Percentiles rank a stretch among this genome's conserved stretches.
Evolutionary conservation across 2,329 filamentous ascomycete species (phyloP).

Genomic region (Emergomyces pasteurianus): DNA sequence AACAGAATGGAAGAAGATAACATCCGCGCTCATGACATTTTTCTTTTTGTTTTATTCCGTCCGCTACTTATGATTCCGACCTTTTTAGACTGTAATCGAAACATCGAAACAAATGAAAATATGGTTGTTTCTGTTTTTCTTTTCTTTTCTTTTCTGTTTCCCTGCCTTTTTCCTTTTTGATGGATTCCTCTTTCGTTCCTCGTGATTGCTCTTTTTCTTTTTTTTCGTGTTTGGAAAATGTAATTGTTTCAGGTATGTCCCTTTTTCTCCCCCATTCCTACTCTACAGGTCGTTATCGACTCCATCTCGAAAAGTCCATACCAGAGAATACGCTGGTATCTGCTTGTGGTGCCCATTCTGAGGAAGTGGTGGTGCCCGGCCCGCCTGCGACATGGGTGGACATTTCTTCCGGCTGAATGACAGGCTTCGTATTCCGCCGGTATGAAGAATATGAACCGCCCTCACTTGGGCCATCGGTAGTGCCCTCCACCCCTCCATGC

Average conservation of each 20-base stretch:
- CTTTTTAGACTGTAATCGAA: not conserved
- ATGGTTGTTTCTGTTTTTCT: not conserved
- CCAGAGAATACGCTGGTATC: conserved; percentile 29
- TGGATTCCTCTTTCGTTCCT: not conserved
- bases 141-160: not conserved
- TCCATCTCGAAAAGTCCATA: conserved; percentile 34
- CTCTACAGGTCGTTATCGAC: conserved; percentile 14
- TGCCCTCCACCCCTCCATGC: conserved; percentile 13
- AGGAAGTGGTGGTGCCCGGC: conserved; percentile 23
- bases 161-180: not conserved
- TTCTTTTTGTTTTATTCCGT: no score
- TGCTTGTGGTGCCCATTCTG: conserved; percentile 26
- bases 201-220: not conserved
- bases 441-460: conserved; percentile 20
- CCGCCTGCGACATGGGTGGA: conserved; percentile 18
- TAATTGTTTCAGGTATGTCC: no score
- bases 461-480: conserved; percentile 20
- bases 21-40: not conserved
- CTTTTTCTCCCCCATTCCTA: no score
- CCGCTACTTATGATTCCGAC: no score
- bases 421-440: conserved; percentile 27
- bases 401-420: conserved; percentile 23
- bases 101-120: not conserved
- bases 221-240: not conserved
- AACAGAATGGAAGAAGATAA: not conserved